Base-by-base conservation (phyloP, 2,329 filamentous ascomycete species). In the Lachnellula suecica region DNA sequence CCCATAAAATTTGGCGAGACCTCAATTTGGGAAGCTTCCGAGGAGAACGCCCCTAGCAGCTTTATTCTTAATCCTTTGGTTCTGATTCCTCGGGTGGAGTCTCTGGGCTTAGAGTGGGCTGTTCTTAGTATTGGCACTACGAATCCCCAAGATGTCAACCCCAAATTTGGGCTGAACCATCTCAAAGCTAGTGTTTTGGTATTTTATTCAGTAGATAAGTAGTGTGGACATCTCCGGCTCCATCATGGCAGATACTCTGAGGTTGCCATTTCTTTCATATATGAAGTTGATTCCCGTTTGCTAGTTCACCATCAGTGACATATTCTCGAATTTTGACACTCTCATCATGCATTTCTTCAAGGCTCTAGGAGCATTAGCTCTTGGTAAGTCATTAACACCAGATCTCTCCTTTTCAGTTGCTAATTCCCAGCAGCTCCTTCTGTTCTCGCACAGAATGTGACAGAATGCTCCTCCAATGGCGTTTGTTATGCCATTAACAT, bases 401-500 rank as follows among this genome's bases (percentile, higher is more conserved):
- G n/a, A n/a, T 40, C 15, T 41, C 8, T 4, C n/a, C 11, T 15
- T 13, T 6, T 23, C 9, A 27, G 17, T 27, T 17, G n/a, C 22
- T 49, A 29, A 43, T 22, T 22, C 15, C 7, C 11, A 34, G 3
- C 31, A 65, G 62, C 44, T 40, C 58, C 57, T 23, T 38, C 44
- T 27, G 46, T 45, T 3, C n/a, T 46, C 42, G 58, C 63, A 9
- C 57, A 61, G 49, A 57, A 43, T 52, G 58, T 41, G 13, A 54
- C 59, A 22, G 58, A 60, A 22, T 63, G 63, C 44, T 41, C 59
- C 1, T 41, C 46, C 25, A 49, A 49, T 10, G 53, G 49, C 22
- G 58, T 65, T n/a, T 66, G 59, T 44, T 83, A 75, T 62, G 69
- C 70, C 9, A 70, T 84, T 56, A 82, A 80, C 62, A 74, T 85